Percentiles rank a stretch among this genome's conserved stretches.
phyloP scores from a whole-genome alignment of 371 early-diverging fungal genomes.

The Mortierella sp. region DNA sequence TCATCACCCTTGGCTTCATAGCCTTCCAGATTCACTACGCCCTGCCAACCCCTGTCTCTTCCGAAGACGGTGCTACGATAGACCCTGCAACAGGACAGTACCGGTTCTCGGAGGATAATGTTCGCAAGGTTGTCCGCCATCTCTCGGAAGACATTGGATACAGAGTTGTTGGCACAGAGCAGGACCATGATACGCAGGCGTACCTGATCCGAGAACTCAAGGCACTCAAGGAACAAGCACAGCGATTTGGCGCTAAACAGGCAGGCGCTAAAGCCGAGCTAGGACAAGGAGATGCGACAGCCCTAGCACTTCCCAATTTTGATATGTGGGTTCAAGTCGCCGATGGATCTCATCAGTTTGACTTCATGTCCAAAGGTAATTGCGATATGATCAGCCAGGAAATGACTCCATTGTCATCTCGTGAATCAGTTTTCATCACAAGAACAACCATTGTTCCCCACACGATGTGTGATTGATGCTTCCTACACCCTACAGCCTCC shows the following conservation, averaged over 20 bases:
- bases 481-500: too few species aligned
- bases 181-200: conserved; percentile 28
- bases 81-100: conserved; percentile 57
- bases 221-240: conserved; percentile 17
- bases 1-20: conserved; percentile 39
- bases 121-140: conserved; percentile 60
- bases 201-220: conserved; percentile 19
- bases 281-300: not conserved
- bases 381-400: not conserved
- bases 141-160: conserved; percentile 68
- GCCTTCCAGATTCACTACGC: conserved; percentile 55
- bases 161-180: conserved; percentile 54
- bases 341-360: conserved; percentile 75
- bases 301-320: conserved; percentile 56
- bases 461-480: too few species aligned
- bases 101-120: conserved; percentile 68
- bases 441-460: too few species aligned
- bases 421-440: too few species aligned
- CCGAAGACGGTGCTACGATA: conserved; percentile 18
- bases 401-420: not conserved
- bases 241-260: conserved; percentile 2
- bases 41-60: conserved; percentile 41
- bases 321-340: conserved; percentile 68
- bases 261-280: not conserved
- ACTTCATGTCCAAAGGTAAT: conserved; percentile 77